Evolutionary conservation across 2,329 filamentous ascomycete species (phyloP).

Genomic region (Ceratocystis smalleyi): DNA sequence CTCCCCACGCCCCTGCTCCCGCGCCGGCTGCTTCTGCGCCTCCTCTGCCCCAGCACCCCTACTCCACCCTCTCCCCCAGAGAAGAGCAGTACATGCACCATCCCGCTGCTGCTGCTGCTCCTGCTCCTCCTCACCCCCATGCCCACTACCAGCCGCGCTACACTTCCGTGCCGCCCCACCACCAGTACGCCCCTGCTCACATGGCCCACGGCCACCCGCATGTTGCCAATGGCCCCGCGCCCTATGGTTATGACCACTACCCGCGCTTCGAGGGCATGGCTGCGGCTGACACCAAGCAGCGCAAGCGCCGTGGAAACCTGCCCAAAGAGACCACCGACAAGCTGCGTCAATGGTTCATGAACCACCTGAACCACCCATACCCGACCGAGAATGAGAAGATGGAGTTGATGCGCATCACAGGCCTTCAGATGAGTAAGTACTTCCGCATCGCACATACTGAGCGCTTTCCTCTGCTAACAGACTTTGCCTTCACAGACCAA

Average conservation of each 20-base stretch:
- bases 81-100: constrained; percentile 1
- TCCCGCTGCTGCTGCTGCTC: constrained; percentile 21
- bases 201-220: constrained; percentile 19
- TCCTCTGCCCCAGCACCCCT: not conserved
- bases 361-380: constrained; percentile 68
- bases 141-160: constrained; percentile 14
- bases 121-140: constrained; percentile 23
- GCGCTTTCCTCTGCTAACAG: constrained; percentile 5
- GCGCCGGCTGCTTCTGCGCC: not conserved
- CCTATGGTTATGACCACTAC: constrained; percentile 32
- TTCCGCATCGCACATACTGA: not conserved
- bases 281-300: constrained; percentile 34
- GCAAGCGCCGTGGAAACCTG: constrained; percentile 64
- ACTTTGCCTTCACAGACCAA: constrained; percentile 35
- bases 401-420: constrained; percentile 59
- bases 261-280: constrained; percentile 28
- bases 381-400: constrained; percentile 81
- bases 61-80: not conserved
- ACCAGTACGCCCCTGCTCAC: constrained; percentile 27
- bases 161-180: constrained; percentile 18
- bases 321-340: constrained; percentile 82
- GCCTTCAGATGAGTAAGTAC: constrained; percentile 59
- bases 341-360: constrained; percentile 62
- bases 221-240: constrained; percentile 26
- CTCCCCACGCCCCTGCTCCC: not conserved